phyloP scores from a whole-genome alignment of 768 basidiomycete genomes.

The Suillus ampliporus region DNA sequence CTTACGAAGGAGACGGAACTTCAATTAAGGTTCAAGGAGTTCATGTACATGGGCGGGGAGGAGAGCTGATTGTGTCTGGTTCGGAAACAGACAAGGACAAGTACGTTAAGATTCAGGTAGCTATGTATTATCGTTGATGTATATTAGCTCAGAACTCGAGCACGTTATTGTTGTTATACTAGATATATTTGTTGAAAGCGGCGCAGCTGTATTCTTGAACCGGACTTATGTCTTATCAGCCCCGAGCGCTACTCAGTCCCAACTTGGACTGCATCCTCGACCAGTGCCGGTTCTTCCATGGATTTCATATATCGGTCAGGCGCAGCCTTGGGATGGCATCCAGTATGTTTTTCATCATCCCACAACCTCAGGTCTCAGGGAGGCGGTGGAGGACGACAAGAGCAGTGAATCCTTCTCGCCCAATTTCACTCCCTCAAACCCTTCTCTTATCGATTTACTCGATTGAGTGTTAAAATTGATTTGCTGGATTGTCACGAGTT shows the following conservation, averaged over 20 bases:
- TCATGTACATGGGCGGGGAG: slow-evolving; percentile 71
- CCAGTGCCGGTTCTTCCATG: background rate
- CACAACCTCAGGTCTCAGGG: too few species aligned
- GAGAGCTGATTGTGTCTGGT: slow-evolving; percentile 23
- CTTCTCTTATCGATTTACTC: slow-evolving; percentile 3
- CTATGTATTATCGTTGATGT: background rate
- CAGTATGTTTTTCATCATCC: background rate
- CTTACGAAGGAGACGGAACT: slow-evolving; percentile 61
- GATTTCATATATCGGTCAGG: background rate
- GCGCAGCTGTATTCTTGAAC: background rate
- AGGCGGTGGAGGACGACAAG: background rate
- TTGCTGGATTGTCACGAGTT: background rate
- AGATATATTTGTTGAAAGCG: background rate
- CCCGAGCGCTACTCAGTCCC: too few species aligned
- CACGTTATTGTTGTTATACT: background rate
- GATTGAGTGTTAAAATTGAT: background rate
- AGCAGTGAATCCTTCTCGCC: background rate
- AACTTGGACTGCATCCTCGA: background rate
- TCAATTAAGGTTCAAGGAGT: slow-evolving; percentile 65
- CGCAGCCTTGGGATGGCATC: background rate
- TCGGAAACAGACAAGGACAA: background rate
- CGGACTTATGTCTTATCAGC: background rate
- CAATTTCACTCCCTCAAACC: background rate
- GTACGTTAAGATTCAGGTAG: background rate
- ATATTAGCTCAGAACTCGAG: background rate